Conservation (phyloP, 2,329 filamentous ascomycete genomes). For the Calonectria pteridis region DNA sequence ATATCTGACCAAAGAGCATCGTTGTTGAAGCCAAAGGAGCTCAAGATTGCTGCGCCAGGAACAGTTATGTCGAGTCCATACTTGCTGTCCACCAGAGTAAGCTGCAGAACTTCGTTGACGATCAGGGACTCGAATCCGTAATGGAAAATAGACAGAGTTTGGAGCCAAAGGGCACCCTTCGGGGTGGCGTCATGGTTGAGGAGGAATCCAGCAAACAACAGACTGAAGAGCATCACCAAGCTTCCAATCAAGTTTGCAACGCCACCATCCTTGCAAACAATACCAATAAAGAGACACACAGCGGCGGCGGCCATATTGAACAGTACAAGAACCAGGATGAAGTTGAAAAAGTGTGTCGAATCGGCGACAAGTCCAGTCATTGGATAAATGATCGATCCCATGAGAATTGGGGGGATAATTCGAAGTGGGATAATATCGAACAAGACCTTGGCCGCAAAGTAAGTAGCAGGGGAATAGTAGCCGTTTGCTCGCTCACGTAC, state of each 20-base stretch:
- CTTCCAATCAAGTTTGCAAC: slow-evolving; percentile 95
- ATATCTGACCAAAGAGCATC: slow-evolving; percentile 88
- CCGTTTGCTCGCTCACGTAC: slow-evolving; percentile 95
- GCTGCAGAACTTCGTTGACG: slow-evolving; percentile 93
- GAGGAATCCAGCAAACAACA: slow-evolving; percentile 93
- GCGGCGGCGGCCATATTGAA: slow-evolving; percentile 96
- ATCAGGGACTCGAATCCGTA: slow-evolving; percentile 97
- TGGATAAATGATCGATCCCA: slow-evolving; percentile 95
- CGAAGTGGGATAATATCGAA: slow-evolving; percentile 97
- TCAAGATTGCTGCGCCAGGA: slow-evolving; percentile 92
- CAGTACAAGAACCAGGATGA: slow-evolving; percentile 90
- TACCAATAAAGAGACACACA: slow-evolving; percentile 96
- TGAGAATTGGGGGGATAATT: slow-evolving; percentile 92
- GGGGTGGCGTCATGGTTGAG: slow-evolving; percentile 97
- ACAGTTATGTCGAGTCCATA: slow-evolving; percentile 97
- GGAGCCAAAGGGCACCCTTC: slow-evolving; percentile 86
- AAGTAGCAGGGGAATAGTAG: slow-evolving; percentile 94
- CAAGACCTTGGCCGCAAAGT: slow-evolving; percentile 96
- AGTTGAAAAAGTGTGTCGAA: slow-evolving; percentile 87
- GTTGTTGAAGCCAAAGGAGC: slow-evolving; percentile 94
- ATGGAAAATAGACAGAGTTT: slow-evolving; percentile 96
- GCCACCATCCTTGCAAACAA: slow-evolving; percentile 90
- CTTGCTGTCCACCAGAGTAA: slow-evolving; percentile 92
- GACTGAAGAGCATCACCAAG: slow-evolving; percentile 95
- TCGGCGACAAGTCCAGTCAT: slow-evolving; percentile 95